These are phyloP conservation scores for Ustilaginoidea virens DNA, from an alignment of 2,329 filamentous ascomycete species.

Conservation along the genomic window DNA sequence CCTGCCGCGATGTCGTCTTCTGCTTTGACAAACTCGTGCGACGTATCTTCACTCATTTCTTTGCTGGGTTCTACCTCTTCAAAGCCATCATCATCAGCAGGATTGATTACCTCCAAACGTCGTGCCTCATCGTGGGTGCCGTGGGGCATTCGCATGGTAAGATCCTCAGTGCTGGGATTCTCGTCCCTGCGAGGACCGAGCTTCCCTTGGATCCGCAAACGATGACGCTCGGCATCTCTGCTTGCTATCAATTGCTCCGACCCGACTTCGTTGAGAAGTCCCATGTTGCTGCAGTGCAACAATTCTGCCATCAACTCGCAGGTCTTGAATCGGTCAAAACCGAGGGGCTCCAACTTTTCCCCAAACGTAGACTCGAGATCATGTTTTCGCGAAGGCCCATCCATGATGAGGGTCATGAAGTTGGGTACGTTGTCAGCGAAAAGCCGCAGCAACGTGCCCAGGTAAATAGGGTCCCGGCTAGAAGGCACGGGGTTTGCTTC, in stretches of 20 bases:
- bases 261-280: slow-evolving; percentile 77
- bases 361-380: slow-evolving; percentile 80
- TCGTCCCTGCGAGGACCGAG: slow-evolving; percentile 32
- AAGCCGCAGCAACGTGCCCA: slow-evolving; percentile 74
- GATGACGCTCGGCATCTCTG: slow-evolving; percentile 69
- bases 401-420: slow-evolving; percentile 83
- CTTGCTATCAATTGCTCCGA: slow-evolving; percentile 73
- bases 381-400: slow-evolving; percentile 56
- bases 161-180: slow-evolving; percentile 34
- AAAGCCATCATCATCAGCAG: slow-evolving; percentile 78
- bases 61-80: slow-evolving; percentile 66
- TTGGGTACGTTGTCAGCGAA: slow-evolving; percentile 87
- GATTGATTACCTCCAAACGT: slow-evolving; percentile 66
- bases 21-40: slow-evolving; percentile 50
- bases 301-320: slow-evolving; percentile 98
- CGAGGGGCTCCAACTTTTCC: slow-evolving; percentile 78
- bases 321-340: slow-evolving; percentile 96
- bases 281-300: slow-evolving; percentile 97
- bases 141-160: slow-evolving; percentile 42
- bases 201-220: slow-evolving; percentile 61
- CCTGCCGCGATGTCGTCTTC: slow-evolving; percentile 31
- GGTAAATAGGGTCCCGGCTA: slow-evolving; percentile 83
- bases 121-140: slow-evolving; percentile 40
- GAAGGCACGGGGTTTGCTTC: slow-evolving; percentile 69
- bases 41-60: slow-evolving; percentile 58